Conservation (phyloP, 192 early-diverging fungal genomes). For the Mortierella claussenii region DNA sequence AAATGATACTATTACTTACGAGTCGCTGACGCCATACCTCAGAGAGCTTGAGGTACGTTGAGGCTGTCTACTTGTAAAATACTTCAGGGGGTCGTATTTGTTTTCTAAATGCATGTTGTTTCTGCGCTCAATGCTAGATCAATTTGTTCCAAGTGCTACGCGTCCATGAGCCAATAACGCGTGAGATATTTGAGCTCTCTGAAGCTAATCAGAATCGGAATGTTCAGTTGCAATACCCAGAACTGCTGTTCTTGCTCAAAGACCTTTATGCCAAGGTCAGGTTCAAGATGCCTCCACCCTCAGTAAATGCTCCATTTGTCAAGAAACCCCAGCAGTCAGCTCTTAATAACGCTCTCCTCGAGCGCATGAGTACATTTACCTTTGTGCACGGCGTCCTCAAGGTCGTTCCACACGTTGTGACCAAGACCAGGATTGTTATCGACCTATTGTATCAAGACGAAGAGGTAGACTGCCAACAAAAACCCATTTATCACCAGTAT, state of each 20-base stretch:
- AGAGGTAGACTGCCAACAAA: conserved; percentile 24
- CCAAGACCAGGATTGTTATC: conserved; percentile 34
- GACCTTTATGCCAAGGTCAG: conserved; percentile 61
- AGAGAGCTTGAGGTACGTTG: conserved; percentile 53
- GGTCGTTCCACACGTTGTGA: conserved; percentile 26
- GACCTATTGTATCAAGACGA: conserved; percentile 11
- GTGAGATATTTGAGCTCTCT: conserved; percentile 19
- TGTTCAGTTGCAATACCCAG: conserved; percentile 30
- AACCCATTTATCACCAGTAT: too few species aligned
- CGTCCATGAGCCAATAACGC: conserved; percentile 30
- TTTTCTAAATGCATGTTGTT: too few species aligned
- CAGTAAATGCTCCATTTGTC: conserved; percentile 20
- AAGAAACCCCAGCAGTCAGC: conserved; percentile 38
- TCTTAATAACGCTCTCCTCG: conserved; percentile 36
- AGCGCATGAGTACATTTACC: conserved; percentile 40
- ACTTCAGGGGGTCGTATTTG: too few species aligned
- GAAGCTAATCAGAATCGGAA: conserved; percentile 7
- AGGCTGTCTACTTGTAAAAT: too few species aligned
- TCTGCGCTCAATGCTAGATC: conserved; percentile 14
- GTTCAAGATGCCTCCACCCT: conserved; percentile 52
- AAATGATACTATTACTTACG: conserved; percentile 18
- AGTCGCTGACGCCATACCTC: conserved; percentile 43
- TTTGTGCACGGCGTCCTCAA: conserved; percentile 53
- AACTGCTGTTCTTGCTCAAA: conserved; percentile 59
- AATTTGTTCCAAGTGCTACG: conserved; percentile 45